Conservation (phyloP, 2,329 filamentous ascomycete species). For the Coniochaeta sp. region DNA sequence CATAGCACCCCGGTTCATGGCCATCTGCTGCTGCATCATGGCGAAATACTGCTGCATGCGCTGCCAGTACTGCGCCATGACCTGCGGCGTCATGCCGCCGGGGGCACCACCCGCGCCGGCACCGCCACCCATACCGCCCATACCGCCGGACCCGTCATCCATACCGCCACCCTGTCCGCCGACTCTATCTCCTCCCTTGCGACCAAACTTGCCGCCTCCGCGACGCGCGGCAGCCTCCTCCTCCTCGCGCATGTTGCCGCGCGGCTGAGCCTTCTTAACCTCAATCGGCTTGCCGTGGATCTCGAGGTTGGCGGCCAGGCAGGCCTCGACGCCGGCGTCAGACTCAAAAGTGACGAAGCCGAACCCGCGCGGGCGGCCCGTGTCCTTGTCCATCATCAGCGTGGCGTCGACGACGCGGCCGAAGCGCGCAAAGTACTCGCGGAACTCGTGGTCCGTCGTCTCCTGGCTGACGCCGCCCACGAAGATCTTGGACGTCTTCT, state of each 20-base stretch:
- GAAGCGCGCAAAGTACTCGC: constrained; percentile 94
- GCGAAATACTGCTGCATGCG: constrained; percentile 96
- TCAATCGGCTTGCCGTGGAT: constrained; percentile 96
- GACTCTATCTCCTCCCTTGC: constrained; percentile 16
- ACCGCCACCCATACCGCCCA: constrained; percentile 19
- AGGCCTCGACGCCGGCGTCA: constrained; percentile 88
- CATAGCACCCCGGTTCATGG: constrained; percentile 57
- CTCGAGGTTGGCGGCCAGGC: constrained; percentile 74
- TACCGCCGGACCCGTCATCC: constrained; percentile 20
- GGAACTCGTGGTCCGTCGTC: constrained; percentile 92
- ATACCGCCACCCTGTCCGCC: constrained; percentile 28
- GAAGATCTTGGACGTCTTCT: constrained; percentile 98
- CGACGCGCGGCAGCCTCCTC: constrained; percentile 59
- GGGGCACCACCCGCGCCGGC: constrained; percentile 24
- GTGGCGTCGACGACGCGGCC: constrained; percentile 95
- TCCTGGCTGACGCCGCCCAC: constrained; percentile 97
- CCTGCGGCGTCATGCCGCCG: constrained; percentile 80
- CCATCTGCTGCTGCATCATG: constrained; percentile 91
- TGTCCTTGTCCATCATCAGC: constrained; percentile 99
- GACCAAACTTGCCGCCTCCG: constrained; percentile 46
- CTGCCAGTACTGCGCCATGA: constrained; percentile 98
- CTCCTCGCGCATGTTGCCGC: constrained; percentile 89
- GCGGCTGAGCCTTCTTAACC: constrained; percentile 94
- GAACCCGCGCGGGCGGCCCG: constrained; percentile 90
- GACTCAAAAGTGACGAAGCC: constrained; percentile 98